Conservation (phyloP, 768 basidiomycete genomes). For the Rhodotorula diobovata region DNA sequence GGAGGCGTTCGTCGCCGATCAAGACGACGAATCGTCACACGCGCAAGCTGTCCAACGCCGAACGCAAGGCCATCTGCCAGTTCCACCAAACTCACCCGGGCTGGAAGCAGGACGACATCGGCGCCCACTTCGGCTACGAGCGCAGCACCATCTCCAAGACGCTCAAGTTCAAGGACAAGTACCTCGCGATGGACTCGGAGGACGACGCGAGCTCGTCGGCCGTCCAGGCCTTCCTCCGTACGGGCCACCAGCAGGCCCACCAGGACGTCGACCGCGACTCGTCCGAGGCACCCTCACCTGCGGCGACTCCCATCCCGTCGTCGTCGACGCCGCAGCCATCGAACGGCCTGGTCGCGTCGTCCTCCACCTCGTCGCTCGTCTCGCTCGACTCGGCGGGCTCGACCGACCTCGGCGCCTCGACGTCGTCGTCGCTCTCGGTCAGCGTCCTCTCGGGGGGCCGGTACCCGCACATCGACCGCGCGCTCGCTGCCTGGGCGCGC, state of each 20-base stretch:
- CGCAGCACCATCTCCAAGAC: conserved; percentile 93
- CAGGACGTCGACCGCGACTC: conserved; percentile 47
- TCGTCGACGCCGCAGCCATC: conserved; percentile 5
- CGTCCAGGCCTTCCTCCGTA: not conserved
- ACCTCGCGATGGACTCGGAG: conserved; percentile 62
- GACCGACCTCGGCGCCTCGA: not conserved
- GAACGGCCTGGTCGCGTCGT: not conserved
- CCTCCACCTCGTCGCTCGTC: conserved; percentile 4
- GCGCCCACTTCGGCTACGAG: conserved; percentile 68
- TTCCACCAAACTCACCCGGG: conserved; percentile 63
- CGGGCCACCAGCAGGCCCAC: not conserved
- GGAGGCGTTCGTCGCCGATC: conserved; percentile 27
- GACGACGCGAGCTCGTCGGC: conserved; percentile 47
- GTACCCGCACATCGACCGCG: conserved; percentile 67
- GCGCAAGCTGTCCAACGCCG: conserved; percentile 59
- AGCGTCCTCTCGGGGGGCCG: conserved; percentile 11
- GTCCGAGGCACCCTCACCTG: conserved; percentile 62
- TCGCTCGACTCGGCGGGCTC: conserved; percentile 21
- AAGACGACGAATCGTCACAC: conserved; percentile 12
- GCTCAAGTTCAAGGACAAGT: conserved; percentile 74
- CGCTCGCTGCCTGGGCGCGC: conserved; percentile 34
- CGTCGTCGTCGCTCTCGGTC: conserved; percentile 9
- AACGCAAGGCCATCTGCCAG: conserved; percentile 69
- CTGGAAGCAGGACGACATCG: conserved; percentile 79
- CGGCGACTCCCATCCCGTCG: not conserved